A percentile compares a stretch with the other conserved stretches of the same genome.
phyloP scores from a whole-genome alignment of 768 basidiomycete species.

The Trametes gibbosa region DNA sequence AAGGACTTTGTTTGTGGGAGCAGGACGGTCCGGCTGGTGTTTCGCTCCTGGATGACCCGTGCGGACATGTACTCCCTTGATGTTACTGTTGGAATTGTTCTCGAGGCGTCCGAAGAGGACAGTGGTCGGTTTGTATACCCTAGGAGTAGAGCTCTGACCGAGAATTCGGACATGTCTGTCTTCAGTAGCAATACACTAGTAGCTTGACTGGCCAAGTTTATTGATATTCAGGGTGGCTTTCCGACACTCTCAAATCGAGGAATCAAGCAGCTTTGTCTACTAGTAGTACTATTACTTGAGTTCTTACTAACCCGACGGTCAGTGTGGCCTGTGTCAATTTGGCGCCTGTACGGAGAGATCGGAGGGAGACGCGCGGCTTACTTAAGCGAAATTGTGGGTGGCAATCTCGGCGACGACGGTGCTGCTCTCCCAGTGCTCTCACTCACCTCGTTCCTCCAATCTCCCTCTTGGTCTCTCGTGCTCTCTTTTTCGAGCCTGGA shows the following conservation, averaged over 20 bases:
- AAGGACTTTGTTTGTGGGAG: constrained; percentile 1
- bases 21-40: neutral
- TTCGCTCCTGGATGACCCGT: constrained; percentile 1
- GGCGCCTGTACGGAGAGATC: neutral
- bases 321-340: neutral
- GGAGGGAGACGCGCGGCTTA: constrained; percentile 6
- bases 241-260: too few species aligned
- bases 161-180: neutral
- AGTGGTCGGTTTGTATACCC: neutral
- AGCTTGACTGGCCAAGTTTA: too few species aligned
- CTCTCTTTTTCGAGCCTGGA: neutral
- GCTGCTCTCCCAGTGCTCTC: constrained; percentile 15
- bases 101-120: too few species aligned
- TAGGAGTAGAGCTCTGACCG: neutral
- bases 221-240: too few species aligned
- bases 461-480: neutral
- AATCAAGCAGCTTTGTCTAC: too few species aligned
- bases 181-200: neutral
- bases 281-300: too few species aligned
- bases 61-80: constrained; percentile 1
- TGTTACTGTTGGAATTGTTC: neutral
- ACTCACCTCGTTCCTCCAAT: constrained; percentile 7
- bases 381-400: constrained; percentile 10
- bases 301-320: too few species aligned
- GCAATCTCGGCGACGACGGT: constrained; percentile 5